Percentiles rank a stretch among this genome's conserved stretches.
phyloP scores from a whole-genome alignment of 2,329 filamentous ascomycete species.

The Sporothrix euskadiensis region DNA sequence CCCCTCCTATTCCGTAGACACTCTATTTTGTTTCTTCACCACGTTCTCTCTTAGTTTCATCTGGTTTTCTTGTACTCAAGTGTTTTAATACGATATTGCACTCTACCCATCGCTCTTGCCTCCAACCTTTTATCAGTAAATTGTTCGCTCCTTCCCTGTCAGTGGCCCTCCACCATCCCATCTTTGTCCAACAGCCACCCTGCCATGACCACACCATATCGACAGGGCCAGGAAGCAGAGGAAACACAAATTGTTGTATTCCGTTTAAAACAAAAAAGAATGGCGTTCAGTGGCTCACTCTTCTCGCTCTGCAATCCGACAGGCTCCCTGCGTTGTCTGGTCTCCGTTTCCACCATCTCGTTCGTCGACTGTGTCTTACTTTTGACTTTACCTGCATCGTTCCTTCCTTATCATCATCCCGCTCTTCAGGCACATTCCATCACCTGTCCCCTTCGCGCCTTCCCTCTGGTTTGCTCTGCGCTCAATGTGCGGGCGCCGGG shows the following conservation, averaged over 20 bases:
- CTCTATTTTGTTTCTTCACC: slow-evolving; percentile 13
- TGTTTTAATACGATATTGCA: background rate
- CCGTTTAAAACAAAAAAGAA: background rate
- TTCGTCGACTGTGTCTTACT: slow-evolving; percentile 19
- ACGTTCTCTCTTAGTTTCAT: background rate
- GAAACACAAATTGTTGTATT: background rate
- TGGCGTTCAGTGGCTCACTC: background rate
- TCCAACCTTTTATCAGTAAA: slow-evolving; percentile 7
- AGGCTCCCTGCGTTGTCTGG: slow-evolving; percentile 32
- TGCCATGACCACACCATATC: slow-evolving; percentile 21
- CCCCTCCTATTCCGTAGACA: background rate
- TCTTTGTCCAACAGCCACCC: slow-evolving; percentile 2
- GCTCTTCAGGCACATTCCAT: background rate
- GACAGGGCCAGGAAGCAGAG: slow-evolving; percentile 22
- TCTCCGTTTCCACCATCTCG: slow-evolving; percentile 38
- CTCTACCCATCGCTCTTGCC: background rate
- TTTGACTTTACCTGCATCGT: slow-evolving; percentile 36
- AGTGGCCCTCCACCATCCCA: background rate
- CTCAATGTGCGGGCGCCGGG: slow-evolving; percentile 30
- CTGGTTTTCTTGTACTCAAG: background rate
- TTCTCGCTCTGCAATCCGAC: slow-evolving; percentile 8
- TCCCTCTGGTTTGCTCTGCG: slow-evolving; percentile 36
- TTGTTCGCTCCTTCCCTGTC: slow-evolving; percentile 15
- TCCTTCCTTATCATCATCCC: background rate
- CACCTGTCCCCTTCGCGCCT: background rate